Conservation (phyloP, 1,139 yeast species). For the Candida sp. region DNA sequence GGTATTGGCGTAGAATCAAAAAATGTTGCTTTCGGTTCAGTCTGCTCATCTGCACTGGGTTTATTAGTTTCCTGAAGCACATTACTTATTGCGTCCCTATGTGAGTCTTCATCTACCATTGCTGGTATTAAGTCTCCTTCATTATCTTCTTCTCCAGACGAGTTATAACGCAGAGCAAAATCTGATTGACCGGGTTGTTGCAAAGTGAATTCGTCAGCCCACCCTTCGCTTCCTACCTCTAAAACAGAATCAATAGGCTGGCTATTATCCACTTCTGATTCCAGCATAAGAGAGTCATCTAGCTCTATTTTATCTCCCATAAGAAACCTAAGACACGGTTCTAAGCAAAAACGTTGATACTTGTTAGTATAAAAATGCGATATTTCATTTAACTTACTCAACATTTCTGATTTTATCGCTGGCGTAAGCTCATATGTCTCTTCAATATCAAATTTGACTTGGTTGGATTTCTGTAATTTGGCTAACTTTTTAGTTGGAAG, state of each 20-base stretch:
- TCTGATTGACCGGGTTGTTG: constrained; percentile 39
- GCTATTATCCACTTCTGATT: constrained; percentile 15
- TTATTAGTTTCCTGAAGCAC: constrained; percentile 8
- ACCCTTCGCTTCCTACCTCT: constrained; percentile 8
- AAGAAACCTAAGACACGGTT: constrained; percentile 71
- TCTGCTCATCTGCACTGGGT: constrained; percentile 3
- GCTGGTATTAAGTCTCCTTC: constrained; percentile 33
- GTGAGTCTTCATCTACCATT: constrained; percentile 19
- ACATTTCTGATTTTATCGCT: constrained; percentile 47
- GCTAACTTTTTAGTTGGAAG: constrained; percentile 16
- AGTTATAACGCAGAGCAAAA: constrained; percentile 9
- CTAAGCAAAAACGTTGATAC: constrained; percentile 66
- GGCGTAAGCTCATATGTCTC: constrained; percentile 67
- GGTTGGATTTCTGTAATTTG: constrained; percentile 20
- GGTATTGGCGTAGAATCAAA: constrained; percentile 89
- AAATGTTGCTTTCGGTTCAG: constrained; percentile 3
- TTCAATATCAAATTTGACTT: constrained; percentile 59
- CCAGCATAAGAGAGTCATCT: constrained; percentile 29
- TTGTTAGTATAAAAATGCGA: constrained; percentile 54
- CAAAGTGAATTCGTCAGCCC: constrained; percentile 14
- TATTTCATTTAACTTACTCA: constrained; percentile 50
- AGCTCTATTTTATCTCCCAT: constrained; percentile 78
- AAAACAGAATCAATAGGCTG: constrained; percentile 8
- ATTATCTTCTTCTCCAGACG: constrained; percentile 30
- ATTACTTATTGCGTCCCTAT: constrained; percentile 15